Percentiles rank a stretch among this genome's conserved stretches.
Evolutionary conservation across 805 yeast species (phyloP).

Genomic region (Ogataea wickerhamii): DNA sequence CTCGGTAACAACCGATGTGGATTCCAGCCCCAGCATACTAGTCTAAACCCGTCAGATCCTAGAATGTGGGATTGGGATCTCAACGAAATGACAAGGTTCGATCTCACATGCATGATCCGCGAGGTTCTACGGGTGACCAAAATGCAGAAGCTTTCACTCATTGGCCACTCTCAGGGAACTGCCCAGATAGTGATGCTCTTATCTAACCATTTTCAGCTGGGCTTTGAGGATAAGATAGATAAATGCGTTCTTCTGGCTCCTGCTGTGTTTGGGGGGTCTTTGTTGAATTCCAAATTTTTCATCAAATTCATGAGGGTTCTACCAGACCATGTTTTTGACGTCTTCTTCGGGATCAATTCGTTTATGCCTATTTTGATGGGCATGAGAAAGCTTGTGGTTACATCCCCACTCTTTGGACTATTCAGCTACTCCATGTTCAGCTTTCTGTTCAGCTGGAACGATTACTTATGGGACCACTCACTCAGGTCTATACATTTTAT

Average conservation of each 20-base stretch:
- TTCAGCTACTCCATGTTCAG: conserved; percentile 81
- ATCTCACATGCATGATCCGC: conserved; percentile 69
- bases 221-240: conserved; percentile 45
- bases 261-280: conserved; percentile 82
- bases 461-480: conserved; percentile 64
- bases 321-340: conserved; percentile 40
- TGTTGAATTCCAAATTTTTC: conserved; percentile 60
- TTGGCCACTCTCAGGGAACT: conserved; percentile 93
- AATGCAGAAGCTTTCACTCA: conserved; percentile 49
- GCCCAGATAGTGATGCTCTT: conserved; percentile 76
- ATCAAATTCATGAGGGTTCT: conserved; percentile 58
- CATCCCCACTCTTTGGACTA: conserved; percentile 52
- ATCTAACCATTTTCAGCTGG: conserved; percentile 42
- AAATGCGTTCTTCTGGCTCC: conserved; percentile 81
- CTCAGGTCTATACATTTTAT: conserved; percentile 72
- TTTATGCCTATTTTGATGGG: conserved; percentile 74
- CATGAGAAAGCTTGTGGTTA: conserved; percentile 49
- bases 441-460: conserved; percentile 85
- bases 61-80: conserved; percentile 94
- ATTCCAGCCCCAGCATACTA: conserved; percentile 64
- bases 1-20: conserved; percentile 89
- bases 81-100: conserved; percentile 73
- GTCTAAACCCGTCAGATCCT: conserved; percentile 39
- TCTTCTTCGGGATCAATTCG: conserved; percentile 71
- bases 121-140: conserved; percentile 44